A percentile compares a stretch with the other conserved stretches of the same genome.
These are phyloP conservation scores for Populus pruinosa DNA, from an alignment of 345 rosid species.

Conservation along the genomic window DNA sequence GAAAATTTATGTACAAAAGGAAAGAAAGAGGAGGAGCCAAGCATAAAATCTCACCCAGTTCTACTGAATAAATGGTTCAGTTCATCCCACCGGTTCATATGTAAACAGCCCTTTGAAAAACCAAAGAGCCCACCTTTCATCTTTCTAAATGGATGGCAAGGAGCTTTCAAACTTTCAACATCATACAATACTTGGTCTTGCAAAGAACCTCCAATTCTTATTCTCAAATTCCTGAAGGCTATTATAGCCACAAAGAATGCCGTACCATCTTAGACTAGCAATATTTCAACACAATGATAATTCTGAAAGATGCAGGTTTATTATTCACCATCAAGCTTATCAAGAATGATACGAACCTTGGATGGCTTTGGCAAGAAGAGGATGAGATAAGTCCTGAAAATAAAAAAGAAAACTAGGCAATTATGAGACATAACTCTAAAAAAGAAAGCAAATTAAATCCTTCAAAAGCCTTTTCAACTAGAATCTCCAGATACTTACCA, in stretches of 20 bases:
- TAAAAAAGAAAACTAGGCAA: constrained; percentile 1
- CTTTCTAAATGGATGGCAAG: constrained; percentile 69
- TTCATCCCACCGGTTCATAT: constrained; percentile 89
- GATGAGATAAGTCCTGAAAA: constrained; percentile 78
- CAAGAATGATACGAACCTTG: constrained; percentile 47
- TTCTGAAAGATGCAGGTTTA: neutral
- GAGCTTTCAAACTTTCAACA: constrained; percentile 53
- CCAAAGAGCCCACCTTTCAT: constrained; percentile 69
- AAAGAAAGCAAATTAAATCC: neutral
- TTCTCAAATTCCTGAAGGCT: constrained; percentile 79
- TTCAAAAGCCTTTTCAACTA: constrained; percentile 6
- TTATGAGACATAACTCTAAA: constrained; percentile 3
- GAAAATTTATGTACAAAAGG: neutral
- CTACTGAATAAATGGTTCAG: constrained; percentile 53
- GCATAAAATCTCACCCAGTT: constrained; percentile 55
- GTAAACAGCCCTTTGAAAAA: constrained; percentile 91
- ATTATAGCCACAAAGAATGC: constrained; percentile 11
- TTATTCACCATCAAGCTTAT: constrained; percentile 7
- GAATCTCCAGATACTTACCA: constrained; percentile 41
- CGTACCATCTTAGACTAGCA: neutral
- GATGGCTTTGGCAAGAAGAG: constrained; percentile 70
- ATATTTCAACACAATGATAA: neutral
- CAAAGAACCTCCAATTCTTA: constrained; percentile 92
- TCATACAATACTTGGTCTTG: constrained; percentile 89
- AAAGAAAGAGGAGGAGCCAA: neutral